Percentiles rank a stretch among this genome's conserved stretches.
phyloP scores from a whole-genome alignment of 2,329 filamentous ascomycete genomes.

The Sporothrix protearum region DNA sequence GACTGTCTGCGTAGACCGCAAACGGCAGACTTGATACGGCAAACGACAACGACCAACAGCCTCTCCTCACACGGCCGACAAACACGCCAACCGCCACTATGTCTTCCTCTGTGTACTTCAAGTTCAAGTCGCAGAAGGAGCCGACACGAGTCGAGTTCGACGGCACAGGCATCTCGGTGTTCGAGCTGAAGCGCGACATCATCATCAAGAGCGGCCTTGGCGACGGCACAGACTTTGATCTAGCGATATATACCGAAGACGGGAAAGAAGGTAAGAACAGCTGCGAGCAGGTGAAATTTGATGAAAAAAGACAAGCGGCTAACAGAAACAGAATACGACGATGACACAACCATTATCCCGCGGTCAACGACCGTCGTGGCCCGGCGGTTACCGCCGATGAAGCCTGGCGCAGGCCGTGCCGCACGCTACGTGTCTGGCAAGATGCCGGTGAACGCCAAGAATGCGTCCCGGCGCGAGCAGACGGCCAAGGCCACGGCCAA shows the following conservation, averaged over 20 bases:
- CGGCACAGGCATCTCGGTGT: slow-evolving; percentile 95
- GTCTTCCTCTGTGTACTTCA: slow-evolving; percentile 98
- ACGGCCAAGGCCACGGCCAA: slow-evolving; percentile 57
- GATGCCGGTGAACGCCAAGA: slow-evolving; percentile 86
- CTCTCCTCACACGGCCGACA: background rate
- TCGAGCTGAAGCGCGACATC: slow-evolving; percentile 98
- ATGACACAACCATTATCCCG: slow-evolving; percentile 96
- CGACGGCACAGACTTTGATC: slow-evolving; percentile 93
- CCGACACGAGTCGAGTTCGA: slow-evolving; percentile 93
- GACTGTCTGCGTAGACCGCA: slow-evolving; percentile 20
- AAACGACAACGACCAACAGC: background rate
- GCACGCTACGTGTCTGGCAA: slow-evolving; percentile 95
- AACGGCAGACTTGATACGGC: background rate
- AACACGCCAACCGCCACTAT: slow-evolving; percentile 50
- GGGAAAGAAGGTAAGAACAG: slow-evolving; percentile 72
- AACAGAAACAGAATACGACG: slow-evolving; percentile 72
- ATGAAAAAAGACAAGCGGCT: background rate
- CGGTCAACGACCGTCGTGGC: slow-evolving; percentile 92
- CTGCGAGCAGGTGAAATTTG: no score
- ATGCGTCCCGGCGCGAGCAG: slow-evolving; percentile 64
- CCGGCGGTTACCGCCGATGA: slow-evolving; percentile 75
- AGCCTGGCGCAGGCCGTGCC: slow-evolving; percentile 82
- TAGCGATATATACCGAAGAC: slow-evolving; percentile 91
- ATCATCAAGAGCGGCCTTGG: slow-evolving; percentile 91
- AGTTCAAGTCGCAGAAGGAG: slow-evolving; percentile 98